Conservation (phyloP, 1,284 basidiomycete species). For the Microbotryomycetes sp. region DNA sequence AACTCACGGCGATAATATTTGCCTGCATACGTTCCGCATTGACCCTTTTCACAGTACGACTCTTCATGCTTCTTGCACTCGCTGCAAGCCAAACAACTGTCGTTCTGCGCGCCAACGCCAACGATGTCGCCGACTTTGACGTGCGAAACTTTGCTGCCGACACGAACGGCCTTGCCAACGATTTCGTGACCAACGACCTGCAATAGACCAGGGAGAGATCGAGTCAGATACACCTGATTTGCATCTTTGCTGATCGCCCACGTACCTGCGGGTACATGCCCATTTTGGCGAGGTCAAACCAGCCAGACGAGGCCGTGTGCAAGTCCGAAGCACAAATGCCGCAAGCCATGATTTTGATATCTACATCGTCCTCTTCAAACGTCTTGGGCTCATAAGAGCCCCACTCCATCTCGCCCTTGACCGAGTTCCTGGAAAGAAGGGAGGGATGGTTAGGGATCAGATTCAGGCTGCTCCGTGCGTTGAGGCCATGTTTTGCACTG, state of each 20-base stretch:
- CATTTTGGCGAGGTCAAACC: not conserved
- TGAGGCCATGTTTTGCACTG: too few relatives aligned
- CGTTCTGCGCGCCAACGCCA: conserved; percentile 49
- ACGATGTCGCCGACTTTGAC: conserved; percentile 47
- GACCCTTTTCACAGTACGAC: conserved; percentile 43
- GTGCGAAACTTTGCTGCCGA: conserved; percentile 41
- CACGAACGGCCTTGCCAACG: conserved; percentile 43
- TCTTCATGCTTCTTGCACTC: conserved; percentile 43
- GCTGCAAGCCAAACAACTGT: conserved; percentile 43
- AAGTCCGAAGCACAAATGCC: conserved; percentile 27
- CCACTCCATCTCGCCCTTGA: conserved; percentile 41
- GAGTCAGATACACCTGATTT: not conserved
- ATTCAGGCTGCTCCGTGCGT: too few relatives aligned
- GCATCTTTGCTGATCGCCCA: too few relatives aligned
- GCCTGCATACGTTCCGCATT: conserved; percentile 40
- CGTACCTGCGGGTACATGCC: conserved; percentile 6
- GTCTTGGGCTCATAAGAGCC: conserved; percentile 40
- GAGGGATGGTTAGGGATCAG: too few relatives aligned
- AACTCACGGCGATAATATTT: not conserved
- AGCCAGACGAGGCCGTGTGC: conserved; percentile 14
- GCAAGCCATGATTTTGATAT: conserved; percentile 34
- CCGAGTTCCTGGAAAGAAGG: conserved; percentile 30
- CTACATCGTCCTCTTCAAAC: conserved; percentile 43
- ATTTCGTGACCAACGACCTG: conserved; percentile 47
- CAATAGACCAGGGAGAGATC: not conserved